Evolutionary conservation across 495 filamentous ascomycete genomes (phyloP).

Genomic region (Penicillium desertorum): DNA sequence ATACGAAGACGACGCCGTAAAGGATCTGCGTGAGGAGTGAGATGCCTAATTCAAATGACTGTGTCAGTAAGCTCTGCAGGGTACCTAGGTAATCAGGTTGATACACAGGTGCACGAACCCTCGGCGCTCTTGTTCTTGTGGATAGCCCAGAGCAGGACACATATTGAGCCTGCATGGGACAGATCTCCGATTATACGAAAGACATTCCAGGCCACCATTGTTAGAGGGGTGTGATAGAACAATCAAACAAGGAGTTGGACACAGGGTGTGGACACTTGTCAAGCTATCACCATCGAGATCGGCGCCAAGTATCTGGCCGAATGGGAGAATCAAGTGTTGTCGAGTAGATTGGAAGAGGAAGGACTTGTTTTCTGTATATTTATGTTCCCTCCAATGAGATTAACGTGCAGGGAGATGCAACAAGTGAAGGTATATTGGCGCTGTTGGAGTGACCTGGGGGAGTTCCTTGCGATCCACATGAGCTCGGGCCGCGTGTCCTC

Average conservation of each 20-base stretch:
- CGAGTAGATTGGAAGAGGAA: not conserved
- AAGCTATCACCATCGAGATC: conserved; percentile 4
- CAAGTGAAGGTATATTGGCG: conserved; percentile 4
- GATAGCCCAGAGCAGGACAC: conserved; percentile 87
- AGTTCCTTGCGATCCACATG: conserved; percentile 16
- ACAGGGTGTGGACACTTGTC: conserved; percentile 6
- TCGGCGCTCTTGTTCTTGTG: conserved; percentile 85
- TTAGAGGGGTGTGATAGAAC: conserved; percentile 2
- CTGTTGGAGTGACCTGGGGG: conserved; percentile 11
- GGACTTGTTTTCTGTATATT: not conserved
- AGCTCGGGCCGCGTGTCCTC: conserved; percentile 20
- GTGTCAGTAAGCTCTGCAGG: conserved; percentile 17
- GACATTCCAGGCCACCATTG: conserved; percentile 52
- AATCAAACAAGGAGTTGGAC: not conserved
- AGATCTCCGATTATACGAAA: conserved; percentile 82
- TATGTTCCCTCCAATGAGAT: not conserved
- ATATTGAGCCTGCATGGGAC: conserved; percentile 80
- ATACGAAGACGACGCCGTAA: conserved; percentile 81
- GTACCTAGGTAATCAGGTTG: not conserved
- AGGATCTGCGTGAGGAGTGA: conserved; percentile 93
- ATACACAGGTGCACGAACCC: conserved; percentile 50
- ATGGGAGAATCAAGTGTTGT: not conserved
- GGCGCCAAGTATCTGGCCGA: not conserved
- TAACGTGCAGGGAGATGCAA: not conserved
- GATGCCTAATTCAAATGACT: conserved; percentile 55